These are phyloP conservation scores for Penicillium brevicompactum DNA, from an alignment of 2,329 filamentous ascomycete species.

Conservation along the genomic window DNA sequence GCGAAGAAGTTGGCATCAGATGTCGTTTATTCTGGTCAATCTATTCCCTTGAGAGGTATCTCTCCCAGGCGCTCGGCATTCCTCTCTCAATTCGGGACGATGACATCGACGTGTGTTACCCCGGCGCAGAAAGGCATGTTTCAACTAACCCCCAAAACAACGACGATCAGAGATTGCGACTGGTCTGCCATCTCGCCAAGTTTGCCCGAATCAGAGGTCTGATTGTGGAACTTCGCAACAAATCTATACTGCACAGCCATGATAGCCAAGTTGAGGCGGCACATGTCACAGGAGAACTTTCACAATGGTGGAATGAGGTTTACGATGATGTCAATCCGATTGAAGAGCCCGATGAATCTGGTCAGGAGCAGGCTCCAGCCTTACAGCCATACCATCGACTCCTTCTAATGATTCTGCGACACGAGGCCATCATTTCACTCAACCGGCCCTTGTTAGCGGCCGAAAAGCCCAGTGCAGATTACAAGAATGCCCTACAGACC, in stretches of 20 bases:
- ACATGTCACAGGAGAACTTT: conserved; percentile 52
- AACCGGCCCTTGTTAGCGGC: conserved; percentile 55
- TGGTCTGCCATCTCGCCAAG: conserved; percentile 48
- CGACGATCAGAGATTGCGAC: conserved; percentile 31
- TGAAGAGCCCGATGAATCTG: conserved; percentile 17
- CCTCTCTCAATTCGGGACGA: conserved; percentile 59
- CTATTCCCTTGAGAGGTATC: conserved; percentile 57
- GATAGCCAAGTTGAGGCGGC: conserved; percentile 47
- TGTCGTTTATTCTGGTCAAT: conserved; percentile 61
- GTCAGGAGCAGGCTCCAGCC: not conserved
- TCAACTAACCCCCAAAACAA: not conserved
- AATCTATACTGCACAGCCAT: conserved; percentile 51
- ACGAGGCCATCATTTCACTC: conserved; percentile 55
- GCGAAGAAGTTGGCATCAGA: conserved; percentile 51
- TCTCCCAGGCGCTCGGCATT: conserved; percentile 59
- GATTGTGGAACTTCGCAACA: conserved; percentile 57
- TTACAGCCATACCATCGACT: conserved; percentile 42
- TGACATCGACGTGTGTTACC: conserved; percentile 61
- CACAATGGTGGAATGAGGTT: conserved; percentile 57
- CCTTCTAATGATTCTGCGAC: conserved; percentile 49
- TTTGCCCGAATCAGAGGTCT: conserved; percentile 54
- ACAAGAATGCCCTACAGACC: conserved; percentile 53
- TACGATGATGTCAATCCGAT: conserved; percentile 52
- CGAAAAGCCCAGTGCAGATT: conserved; percentile 46
- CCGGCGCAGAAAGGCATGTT: conserved; percentile 50